Evolutionary conservation across 1,284 basidiomycete species (phyloP), one percentile per base, ranked within the genome.

Genomic region (Caloboletus firmus): DNA sequence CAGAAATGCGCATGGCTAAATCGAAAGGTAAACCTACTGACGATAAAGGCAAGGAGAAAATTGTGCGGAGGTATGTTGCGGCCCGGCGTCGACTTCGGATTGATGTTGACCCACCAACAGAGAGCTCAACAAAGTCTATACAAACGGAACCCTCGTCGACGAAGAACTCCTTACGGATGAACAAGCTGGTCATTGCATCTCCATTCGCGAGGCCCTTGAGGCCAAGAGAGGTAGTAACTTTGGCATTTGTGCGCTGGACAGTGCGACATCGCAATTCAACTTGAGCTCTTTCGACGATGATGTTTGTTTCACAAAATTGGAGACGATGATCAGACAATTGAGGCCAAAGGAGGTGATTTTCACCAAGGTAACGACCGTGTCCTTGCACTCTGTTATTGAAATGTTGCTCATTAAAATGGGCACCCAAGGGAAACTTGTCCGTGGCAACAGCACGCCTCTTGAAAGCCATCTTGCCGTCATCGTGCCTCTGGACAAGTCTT

Each of bases 61-160:
- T 96, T 53, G 93, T 96, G 35, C 77, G 87, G 62, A 79, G 86
- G 85, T 84, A 44, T 36, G 49, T 53, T 39, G 69, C 51, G 36
- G n/a, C 22, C 36, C 5, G 13, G 24, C 8, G 5, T 39, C 26
- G 32, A 24, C 11, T 42, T 51, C 7, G n/a, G 40, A 34, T 31
- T 18, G 6, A 18, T 42, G 32, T 41, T 55, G 17, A 68, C 17
- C 32, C 3, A 26, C 34, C 24, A 52, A 55, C 57, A 89, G 96
- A 54, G 96, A 96, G 67, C 80, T 99, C 41, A 90, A 92, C 67
- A 95, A 96, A 75, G 94, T 99, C 36, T 91, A 96, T 70, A 99
- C 97, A 0, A 94, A 93, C 55, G 97, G 97, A 9, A 99, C 97
- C 0, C 88, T 99, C 28, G 91, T 98, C 51, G 97, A 99, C 64